phyloP scores from a whole-genome alignment of 148 eudicot species.

The Amaranthus hypochondriacus region DNA sequence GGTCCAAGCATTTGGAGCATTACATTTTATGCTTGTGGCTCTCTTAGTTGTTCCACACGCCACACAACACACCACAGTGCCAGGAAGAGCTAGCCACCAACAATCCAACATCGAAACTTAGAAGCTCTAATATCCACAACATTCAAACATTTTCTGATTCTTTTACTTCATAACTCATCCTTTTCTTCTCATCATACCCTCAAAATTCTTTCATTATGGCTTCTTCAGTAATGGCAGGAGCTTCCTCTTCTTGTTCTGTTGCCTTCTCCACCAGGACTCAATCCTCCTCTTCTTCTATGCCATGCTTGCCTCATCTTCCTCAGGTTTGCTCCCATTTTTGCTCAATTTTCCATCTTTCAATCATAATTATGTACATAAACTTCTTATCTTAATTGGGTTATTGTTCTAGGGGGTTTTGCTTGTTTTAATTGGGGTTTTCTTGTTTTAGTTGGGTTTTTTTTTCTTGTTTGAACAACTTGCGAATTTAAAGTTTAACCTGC shows the following conservation, averaged over 20 bases:
- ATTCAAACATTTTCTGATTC: neutral
- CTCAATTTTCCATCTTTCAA: neutral
- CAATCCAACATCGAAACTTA: neutral
- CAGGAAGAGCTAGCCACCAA: neutral
- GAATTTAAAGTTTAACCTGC: no score
- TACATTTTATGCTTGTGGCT: neutral
- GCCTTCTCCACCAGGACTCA: slow-evolving; percentile 37
- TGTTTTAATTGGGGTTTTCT: neutral
- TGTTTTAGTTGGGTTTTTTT: neutral
- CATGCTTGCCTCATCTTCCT: slow-evolving; percentile 22
- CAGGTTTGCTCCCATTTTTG: slow-evolving; percentile 24
- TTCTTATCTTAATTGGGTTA: no score
- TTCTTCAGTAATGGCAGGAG: slow-evolving; percentile 42
- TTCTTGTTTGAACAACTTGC: no score
- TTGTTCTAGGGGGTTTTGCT: neutral
- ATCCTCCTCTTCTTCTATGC: slow-evolving; percentile 20
- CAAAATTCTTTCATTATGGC: slow-evolving; percentile 28
- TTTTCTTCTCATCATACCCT: neutral
- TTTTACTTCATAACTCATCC: neutral
- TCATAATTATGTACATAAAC: no score
- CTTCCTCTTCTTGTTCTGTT: slow-evolving; percentile 43
- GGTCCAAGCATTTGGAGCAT: neutral
- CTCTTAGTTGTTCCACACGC: slow-evolving; percentile 3
- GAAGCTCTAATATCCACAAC: neutral
- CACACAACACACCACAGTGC: neutral